Conservation (phyloP, 2,329 filamentous ascomycete genomes). For the Ceratocystis huliohia region DNA sequence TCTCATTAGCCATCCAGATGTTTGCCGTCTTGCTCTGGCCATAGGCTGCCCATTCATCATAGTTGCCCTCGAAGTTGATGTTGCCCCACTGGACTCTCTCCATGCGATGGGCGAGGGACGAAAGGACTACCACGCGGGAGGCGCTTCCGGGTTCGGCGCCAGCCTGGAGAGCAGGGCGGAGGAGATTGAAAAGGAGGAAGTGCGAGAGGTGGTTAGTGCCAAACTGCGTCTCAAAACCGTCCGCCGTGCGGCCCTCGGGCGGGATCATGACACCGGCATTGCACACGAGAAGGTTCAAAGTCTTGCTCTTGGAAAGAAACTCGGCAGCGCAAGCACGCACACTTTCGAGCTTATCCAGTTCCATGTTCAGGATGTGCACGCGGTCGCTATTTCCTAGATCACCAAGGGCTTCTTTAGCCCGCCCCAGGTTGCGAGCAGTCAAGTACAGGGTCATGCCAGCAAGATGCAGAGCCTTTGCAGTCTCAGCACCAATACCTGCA, state of each 20-base stretch:
- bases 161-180: conserved; percentile 26
- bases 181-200: conserved; percentile 35
- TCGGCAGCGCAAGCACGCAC: conserved; percentile 31
- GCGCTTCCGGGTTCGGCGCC: background rate
- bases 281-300: conserved; percentile 30
- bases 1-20: conserved; percentile 23
- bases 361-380: conserved; percentile 23
- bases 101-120: conserved; percentile 27
- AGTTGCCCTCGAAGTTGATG: conserved; percentile 24
- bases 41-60: conserved; percentile 24
- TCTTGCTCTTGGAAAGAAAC: conserved; percentile 24
- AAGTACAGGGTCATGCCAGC: conserved; percentile 1
- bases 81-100: conserved; percentile 29
- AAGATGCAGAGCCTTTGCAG: conserved; percentile 27
- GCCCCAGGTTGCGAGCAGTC: conserved; percentile 30
- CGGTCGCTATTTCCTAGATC: conserved; percentile 9
- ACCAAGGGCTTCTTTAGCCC: conserved; percentile 19
- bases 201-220: conserved; percentile 36
- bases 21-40: conserved; percentile 27
- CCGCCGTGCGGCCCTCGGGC: conserved; percentile 27
- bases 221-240: conserved; percentile 35
- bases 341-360: conserved; percentile 30
- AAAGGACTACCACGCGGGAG: conserved; percentile 32
- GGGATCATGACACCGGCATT: conserved; percentile 35
- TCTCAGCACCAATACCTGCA: conserved; percentile 31